These are phyloP conservation scores for Pugionium cornutum DNA, from an alignment of 345 rosid genomes.

Conservation along the genomic window DNA sequence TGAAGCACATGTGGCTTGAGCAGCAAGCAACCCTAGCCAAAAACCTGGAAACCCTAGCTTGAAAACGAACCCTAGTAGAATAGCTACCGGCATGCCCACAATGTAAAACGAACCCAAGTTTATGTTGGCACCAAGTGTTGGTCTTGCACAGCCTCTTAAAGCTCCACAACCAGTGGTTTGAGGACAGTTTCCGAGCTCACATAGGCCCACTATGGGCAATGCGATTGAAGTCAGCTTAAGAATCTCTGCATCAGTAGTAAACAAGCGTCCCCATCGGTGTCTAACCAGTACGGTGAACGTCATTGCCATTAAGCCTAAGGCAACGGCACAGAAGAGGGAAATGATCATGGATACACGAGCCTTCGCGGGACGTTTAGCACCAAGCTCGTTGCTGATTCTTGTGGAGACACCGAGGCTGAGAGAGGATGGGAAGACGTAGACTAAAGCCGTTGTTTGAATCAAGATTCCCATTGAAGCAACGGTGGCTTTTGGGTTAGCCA, in stretches of 20 bases:
- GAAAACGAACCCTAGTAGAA: slow-evolving; percentile 60
- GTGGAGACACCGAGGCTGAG: slow-evolving; percentile 91
- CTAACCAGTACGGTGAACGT: slow-evolving; percentile 69
- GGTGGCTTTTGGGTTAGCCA: slow-evolving; percentile 79
- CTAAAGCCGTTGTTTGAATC: slow-evolving; percentile 84
- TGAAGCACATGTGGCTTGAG: slow-evolving; percentile 82
- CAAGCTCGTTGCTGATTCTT: slow-evolving; percentile 86
- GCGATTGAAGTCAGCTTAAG: slow-evolving; percentile 74
- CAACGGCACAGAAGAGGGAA: slow-evolving; percentile 59
- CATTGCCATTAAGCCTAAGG: slow-evolving; percentile 73
- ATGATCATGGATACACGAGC: slow-evolving; percentile 81
- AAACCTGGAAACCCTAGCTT: slow-evolving; percentile 82
- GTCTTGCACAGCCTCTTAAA: slow-evolving; percentile 86
- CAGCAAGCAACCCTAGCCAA: slow-evolving; percentile 92
- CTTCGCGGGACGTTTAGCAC: slow-evolving; percentile 74
- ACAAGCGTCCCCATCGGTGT: slow-evolving; percentile 80
- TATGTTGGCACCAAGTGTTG: slow-evolving; percentile 85
- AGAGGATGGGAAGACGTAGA: slow-evolving; percentile 91
- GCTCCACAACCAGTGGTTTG: slow-evolving; percentile 96
- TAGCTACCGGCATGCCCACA: slow-evolving; percentile 90
- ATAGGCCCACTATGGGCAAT: slow-evolving; percentile 83
- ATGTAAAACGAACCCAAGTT: slow-evolving; percentile 89
- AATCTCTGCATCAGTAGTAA: slow-evolving; percentile 67
- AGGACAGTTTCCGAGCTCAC: slow-evolving; percentile 97
- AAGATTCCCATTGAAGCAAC: slow-evolving; percentile 96